Evolutionary conservation across 2,329 filamentous ascomycete species (phyloP), one percentile per base, ranked within the genome.

Genomic region (Westerdykella sp.): DNA sequence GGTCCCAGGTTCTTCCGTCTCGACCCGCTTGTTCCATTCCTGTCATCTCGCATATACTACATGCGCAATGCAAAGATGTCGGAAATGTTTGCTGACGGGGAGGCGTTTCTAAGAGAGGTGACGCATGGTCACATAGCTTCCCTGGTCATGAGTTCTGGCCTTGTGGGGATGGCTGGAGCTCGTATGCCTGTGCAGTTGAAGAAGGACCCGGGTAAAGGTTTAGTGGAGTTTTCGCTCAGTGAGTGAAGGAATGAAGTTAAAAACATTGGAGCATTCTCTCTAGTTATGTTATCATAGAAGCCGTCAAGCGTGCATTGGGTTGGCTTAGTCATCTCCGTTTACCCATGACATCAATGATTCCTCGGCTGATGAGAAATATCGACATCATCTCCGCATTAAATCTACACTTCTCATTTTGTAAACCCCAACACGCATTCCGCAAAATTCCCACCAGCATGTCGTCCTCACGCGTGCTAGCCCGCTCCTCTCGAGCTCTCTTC

Each of bases 401-500:
- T 35, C 32, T 14, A 12, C 5, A 18, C 3, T 35, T 35, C 32
- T 35, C 32, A 35, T 21, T 6, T 32, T 18, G 13, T 25, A 25
- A 34, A 34, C 7, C 21, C 39, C 9, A 16, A 14, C 9, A 22
- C 21, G 25, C 7, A 14, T 14, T 12, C 13, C 37, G 3, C 18
- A 34, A 4, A 28, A 14, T 23, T 34, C 12, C n/a, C 4, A 30
- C 36, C 39, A 51, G 44, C 43, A 78, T 79, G 76, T 66, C 71
- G 41, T 65, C 69, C 22, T 61, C 70, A 39, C 68, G 73, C 48
- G 51, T 74, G 16, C 57, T 72, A 28, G 52, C 68, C 49, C 72
- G 73, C 63, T 68, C 70, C 15, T 59, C 70, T 45, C 69, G 73
- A 47, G 62, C 72, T 25, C 56, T 67, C 3, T 44, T 67, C 37